Conservation (phyloP, 192 early-diverging fungal species). For the Coemansia sp. region DNA sequence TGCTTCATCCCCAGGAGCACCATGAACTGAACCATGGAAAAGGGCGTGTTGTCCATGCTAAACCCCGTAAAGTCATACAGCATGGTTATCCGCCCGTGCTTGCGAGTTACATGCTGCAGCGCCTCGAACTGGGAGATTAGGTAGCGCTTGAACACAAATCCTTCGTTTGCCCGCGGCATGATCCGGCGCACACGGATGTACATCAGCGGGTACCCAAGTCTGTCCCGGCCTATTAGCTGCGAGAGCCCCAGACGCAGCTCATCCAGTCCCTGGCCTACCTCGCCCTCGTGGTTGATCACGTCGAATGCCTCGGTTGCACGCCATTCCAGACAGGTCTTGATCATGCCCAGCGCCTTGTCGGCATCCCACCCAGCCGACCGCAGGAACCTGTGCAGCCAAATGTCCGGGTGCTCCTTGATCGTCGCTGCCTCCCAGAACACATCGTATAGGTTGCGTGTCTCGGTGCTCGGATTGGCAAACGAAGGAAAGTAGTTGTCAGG, state of each 20-base stretch:
- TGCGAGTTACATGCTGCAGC: slow-evolving; percentile 22
- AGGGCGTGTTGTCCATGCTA: slow-evolving; percentile 40
- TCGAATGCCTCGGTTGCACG: slow-evolving; percentile 32
- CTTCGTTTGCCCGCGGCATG: slow-evolving; percentile 38
- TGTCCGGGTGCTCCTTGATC: slow-evolving; percentile 35
- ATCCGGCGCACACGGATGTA: slow-evolving; percentile 19
- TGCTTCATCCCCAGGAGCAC: slow-evolving; percentile 24
- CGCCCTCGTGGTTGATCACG: slow-evolving; percentile 29
- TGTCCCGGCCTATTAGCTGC: slow-evolving; percentile 29
- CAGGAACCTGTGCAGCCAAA: slow-evolving; percentile 35
- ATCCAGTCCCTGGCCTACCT: slow-evolving; percentile 15
- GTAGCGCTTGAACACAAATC: slow-evolving; percentile 29
- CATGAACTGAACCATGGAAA: slow-evolving; percentile 36
- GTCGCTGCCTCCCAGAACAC: slow-evolving; percentile 27
- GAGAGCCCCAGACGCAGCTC: slow-evolving; percentile 28
- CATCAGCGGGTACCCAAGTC: slow-evolving; percentile 22
- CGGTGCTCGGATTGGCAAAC: slow-evolving; percentile 15
- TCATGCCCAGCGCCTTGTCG: slow-evolving; percentile 15
- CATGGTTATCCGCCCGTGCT: slow-evolving; percentile 17
- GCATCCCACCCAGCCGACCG: slow-evolving; percentile 31
- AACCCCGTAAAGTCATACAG: slow-evolving; percentile 42
- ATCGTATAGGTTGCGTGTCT: slow-evolving; percentile 26
- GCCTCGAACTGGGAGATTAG: slow-evolving; percentile 25
- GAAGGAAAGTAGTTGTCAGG: slow-evolving; percentile 35
- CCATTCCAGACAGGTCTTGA: slow-evolving; percentile 27